Evolutionary conservation across 2,329 filamentous ascomycete genomes (phyloP).

Genomic region (Kalmusia sp.): DNA sequence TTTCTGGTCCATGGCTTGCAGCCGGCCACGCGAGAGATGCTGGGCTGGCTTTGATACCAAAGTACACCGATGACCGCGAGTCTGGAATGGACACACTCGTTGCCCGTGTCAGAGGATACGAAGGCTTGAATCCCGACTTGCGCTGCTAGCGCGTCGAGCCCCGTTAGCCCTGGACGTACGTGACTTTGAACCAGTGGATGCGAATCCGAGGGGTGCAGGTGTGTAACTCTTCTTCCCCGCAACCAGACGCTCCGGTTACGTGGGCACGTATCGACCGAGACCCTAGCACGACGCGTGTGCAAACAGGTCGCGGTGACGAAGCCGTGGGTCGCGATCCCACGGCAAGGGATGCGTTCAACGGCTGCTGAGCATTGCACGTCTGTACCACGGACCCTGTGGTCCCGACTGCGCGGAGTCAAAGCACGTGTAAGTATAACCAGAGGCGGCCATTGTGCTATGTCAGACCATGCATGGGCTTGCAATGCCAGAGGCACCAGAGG

Average conservation of each 20-base stretch:
- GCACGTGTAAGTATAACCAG: neutral
- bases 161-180: no score
- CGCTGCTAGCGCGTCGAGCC: no score
- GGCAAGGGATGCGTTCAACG: conserved; percentile 12
- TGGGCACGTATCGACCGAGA: neutral
- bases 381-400: neutral
- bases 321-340: conserved; percentile 17
- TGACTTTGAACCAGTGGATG: no score
- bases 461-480: no score
- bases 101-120: no score
- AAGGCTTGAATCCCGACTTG: no score
- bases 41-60: no score
- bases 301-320: conserved; percentile 14
- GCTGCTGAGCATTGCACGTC: conserved; percentile 12
- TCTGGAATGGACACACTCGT: no score
- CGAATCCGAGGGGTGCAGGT: no score
- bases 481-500: no score
- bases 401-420: neutral
- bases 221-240: neutral
- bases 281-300: neutral
- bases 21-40: conserved; percentile 1
- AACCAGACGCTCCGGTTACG: neutral
- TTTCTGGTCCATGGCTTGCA: conserved; percentile 3
- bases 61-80: neutral
- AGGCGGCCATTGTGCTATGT: neutral